Evolutionary conservation across 1,139 yeast species (phyloP).

Genomic region (Yamadazyma triangularis): DNA sequence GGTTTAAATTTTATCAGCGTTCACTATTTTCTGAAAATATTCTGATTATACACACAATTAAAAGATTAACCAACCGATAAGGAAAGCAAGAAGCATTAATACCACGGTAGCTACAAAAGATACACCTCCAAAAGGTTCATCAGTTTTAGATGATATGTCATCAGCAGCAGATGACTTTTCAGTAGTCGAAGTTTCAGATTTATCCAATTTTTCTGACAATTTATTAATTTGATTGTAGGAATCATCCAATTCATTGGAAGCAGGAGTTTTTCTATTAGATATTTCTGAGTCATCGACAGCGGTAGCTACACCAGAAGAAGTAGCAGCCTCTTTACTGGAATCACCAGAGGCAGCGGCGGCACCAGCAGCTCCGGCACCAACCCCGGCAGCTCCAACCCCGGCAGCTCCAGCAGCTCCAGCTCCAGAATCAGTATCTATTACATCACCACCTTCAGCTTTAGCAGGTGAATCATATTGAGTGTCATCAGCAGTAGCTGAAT

Average conservation of each 20-base stretch:
- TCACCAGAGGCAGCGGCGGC: conserved; percentile 10
- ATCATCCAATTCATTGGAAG: conserved; percentile 25
- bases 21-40: too few species aligned
- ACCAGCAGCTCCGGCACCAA: conserved; percentile 5
- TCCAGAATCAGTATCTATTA: too few species aligned
- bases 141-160: conserved; percentile 8
- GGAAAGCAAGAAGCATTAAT: conserved; percentile 52
- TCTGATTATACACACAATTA: too few species aligned
- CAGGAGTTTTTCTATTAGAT: neutral
- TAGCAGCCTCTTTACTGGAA: too few species aligned
- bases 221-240: conserved; percentile 40
- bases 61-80: conserved; percentile 58
- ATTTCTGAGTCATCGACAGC: neutral
- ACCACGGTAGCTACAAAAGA: conserved; percentile 49
- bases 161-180: conserved; percentile 3
- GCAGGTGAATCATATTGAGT: conserved; percentile 7
- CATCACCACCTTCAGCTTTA: conserved; percentile 4
- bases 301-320: conserved; percentile 7
- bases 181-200: conserved; percentile 11
- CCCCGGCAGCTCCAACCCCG: conserved; percentile 8
- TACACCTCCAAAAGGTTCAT: conserved; percentile 42
- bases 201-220: conserved; percentile 41
- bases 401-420: conserved; percentile 16
- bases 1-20: too few species aligned
- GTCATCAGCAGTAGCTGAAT: conserved; percentile 16